Base-by-base conservation (phyloP, 2,329 filamentous ascomycete genomes). In the Aspergillus fumigatus region DNA sequence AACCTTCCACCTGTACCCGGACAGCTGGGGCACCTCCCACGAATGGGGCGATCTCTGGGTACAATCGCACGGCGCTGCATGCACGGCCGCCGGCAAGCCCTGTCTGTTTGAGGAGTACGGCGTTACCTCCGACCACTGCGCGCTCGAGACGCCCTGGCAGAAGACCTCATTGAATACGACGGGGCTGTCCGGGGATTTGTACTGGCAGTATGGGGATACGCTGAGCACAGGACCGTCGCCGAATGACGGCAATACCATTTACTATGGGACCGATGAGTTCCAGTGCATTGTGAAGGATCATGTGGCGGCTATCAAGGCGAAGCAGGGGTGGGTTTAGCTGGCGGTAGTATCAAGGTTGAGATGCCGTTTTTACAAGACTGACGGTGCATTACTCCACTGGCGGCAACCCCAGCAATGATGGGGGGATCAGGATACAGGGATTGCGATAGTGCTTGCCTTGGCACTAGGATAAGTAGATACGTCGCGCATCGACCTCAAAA, bases 1-100 rank as follows among this genome's bases (percentile, higher is more conserved):
- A 11, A 81, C 79, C 2, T 79, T 82, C 63, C 81, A 84, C 61
- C 66, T 82, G 11, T 84, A 83, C 59, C 79, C 79, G 0, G 67
- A 69, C 23, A 70, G 70, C 55, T 82, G 73, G 73, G 70, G 73
- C 26, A 69, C 70, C 3, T 62, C 62, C n/a, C 67, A 74, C 57
- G 64, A 67, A 27, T 80, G 75, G 71, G 81, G 79, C 11, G 75
- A 73, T 49, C 67, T 68, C 7, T 83, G 80, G 80, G 75, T 81
- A 54, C 64, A 67, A 10, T 68, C 76, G 8, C 80, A 83, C 60
- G 78, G 69, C 23, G 68, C 62, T 1, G 70, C 72, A 7, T 75
- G 74, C 54, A 62, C 59, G 41, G 69, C 67, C 0, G 66, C 67
- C 3, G 73, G 72, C 43, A 78, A 77, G 60, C 70, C 73, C 0